Evolutionary conservation across 2,329 filamentous ascomycete genomes (phyloP).

Genomic region (Bipolaris oryzae): DNA sequence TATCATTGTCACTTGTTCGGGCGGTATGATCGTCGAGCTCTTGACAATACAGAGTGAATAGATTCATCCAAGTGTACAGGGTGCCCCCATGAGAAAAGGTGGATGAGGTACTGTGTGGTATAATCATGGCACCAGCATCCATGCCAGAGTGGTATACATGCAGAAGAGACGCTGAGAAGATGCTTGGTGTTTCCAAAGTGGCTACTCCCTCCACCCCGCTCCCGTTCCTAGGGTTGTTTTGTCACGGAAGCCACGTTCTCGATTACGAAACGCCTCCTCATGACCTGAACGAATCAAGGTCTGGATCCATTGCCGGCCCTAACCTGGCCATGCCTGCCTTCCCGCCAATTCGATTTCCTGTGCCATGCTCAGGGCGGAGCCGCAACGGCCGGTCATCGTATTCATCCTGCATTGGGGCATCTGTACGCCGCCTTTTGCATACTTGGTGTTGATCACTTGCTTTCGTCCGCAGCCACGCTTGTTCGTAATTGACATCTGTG

Average conservation of each 20-base stretch:
- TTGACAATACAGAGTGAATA: constrained; percentile 2
- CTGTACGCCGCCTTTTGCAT: constrained; percentile 21
- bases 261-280: constrained; percentile 20
- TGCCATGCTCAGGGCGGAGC: constrained; percentile 27
- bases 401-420: constrained; percentile 13
- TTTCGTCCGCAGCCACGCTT: constrained; percentile 31
- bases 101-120: not conserved
- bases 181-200: not conserved
- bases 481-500: constrained; percentile 20
- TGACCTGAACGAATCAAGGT: constrained; percentile 13
- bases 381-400: constrained; percentile 30
- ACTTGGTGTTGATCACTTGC: constrained; percentile 28
- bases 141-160: not conserved
- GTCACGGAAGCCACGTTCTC: constrained; percentile 19
- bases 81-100: not conserved
- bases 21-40: constrained; percentile 5
- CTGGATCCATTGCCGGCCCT: constrained; percentile 7
- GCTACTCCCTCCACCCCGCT: constrained; percentile 4
- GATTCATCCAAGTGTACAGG: not conserved
- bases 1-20: constrained; percentile 7
- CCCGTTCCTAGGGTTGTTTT: constrained; percentile 1
- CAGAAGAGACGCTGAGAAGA: not conserved
- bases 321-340: constrained; percentile 18
- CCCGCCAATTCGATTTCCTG: constrained; percentile 22
- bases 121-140: not conserved